A percentile compares a stretch with the other conserved stretches of the same genome.
Conservation (phyloP, 2,329 filamentous ascomycete species). For the Ramichloridium luteum region DNA sequence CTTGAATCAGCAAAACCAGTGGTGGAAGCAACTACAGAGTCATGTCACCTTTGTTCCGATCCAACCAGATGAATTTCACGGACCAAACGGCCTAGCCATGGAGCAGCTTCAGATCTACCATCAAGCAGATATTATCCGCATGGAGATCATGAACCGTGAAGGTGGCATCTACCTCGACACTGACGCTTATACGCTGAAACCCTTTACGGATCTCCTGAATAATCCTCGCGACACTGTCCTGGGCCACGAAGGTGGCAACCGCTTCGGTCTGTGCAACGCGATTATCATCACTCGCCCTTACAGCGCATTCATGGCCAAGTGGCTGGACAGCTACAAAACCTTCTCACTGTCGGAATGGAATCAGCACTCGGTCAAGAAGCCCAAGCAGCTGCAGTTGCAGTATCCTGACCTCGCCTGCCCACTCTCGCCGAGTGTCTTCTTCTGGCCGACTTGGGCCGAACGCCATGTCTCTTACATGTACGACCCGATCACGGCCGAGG, state of each 20-base stretch:
- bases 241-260: conserved; percentile 12
- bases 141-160: conserved; percentile 7
- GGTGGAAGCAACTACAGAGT: conserved; percentile 5
- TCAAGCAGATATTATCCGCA: conserved; percentile 9
- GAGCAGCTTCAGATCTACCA: conserved; percentile 5
- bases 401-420: conserved; percentile 7
- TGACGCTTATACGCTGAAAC: conserved; percentile 9
- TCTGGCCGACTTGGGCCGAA: conserved; percentile 9
- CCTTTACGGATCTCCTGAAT: conserved; percentile 6
- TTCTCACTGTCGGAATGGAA: conserved; percentile 9
- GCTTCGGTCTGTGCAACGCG: conserved; percentile 10
- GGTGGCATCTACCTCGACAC: conserved; percentile 12
- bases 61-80: conserved; percentile 1
- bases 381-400: conserved; percentile 5
- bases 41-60: conserved; percentile 5
- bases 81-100: conserved; percentile 1
- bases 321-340: conserved; percentile 6
- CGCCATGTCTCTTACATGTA: conserved; percentile 8
- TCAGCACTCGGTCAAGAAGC: conserved; percentile 8
- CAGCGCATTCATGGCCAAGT: conserved; percentile 9
- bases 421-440: conserved; percentile 9
- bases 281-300: conserved; percentile 8
- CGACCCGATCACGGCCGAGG: conserved; percentile 2
- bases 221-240: conserved; percentile 7
- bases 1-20: background rate